These are phyloP conservation scores for Leccinum olivaceopallidum DNA, from an alignment of 768 basidiomycete genomes.

Conservation along the genomic window DNA sequence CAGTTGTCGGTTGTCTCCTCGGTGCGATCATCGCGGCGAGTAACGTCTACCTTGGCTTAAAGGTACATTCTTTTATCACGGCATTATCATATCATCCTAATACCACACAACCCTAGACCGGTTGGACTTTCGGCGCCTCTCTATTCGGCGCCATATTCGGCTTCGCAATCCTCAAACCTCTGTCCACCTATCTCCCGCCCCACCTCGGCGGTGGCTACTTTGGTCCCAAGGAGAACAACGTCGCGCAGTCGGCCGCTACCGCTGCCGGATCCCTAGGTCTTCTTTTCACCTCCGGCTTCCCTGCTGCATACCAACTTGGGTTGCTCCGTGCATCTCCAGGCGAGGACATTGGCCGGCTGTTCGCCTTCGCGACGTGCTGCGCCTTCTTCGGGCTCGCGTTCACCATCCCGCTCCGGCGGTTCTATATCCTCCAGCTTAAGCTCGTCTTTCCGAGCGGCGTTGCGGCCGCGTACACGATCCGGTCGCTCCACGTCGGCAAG, in stretches of 20 bases:
- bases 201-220: not conserved
- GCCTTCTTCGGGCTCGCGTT: constrained; percentile 4
- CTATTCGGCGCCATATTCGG: constrained; percentile 4
- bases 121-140: constrained; percentile 4
- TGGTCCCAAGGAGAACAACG: constrained; percentile 6
- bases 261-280: constrained; percentile 1
- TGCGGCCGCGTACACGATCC: constrained; percentile 1
- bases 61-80: not conserved
- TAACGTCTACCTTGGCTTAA: constrained; percentile 4
- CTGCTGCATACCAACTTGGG: not conserved
- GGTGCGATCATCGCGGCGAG: constrained; percentile 2
- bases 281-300: constrained; percentile 3
- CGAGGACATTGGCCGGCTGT: constrained; percentile 2
- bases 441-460: constrained; percentile 3
- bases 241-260: constrained; percentile 1
- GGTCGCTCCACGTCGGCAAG: not conserved
- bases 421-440: constrained; percentile 1
- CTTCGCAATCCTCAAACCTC: constrained; percentile 2
- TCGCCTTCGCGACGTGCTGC: not conserved
- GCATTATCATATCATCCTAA: not conserved
- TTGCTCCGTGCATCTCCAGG: not conserved
- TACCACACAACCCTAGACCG: not conserved
- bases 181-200: not conserved
- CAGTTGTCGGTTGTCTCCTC: not conserved
- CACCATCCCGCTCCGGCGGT: constrained; percentile 1